These are phyloP conservation scores for Bolboschoenoplectus hybrid DNA, from an alignment of 202 grass and related monocot genomes.

Conservation along the genomic window DNA sequence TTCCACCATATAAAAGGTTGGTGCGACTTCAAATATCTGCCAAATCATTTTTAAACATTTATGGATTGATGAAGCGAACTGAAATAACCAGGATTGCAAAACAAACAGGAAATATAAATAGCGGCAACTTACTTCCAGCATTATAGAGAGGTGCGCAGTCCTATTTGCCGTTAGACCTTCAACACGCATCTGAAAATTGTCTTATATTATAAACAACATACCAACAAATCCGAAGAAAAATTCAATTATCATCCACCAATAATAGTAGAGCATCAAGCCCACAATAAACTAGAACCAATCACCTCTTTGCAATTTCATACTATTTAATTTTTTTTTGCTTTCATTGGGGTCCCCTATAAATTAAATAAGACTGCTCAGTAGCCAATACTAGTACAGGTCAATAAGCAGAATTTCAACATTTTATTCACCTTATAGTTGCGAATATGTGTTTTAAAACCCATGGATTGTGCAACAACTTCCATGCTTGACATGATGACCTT, in stretches of 20 bases:
- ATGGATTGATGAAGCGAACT: slow-evolving; percentile 29
- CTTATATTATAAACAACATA: slow-evolving; percentile 37
- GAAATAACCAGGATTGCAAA: not conserved
- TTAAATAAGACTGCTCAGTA: not conserved
- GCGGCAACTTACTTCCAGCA: slow-evolving; percentile 76
- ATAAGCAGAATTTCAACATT: not conserved
- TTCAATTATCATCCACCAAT: not conserved
- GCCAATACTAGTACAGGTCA: not conserved
- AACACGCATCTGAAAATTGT: slow-evolving; percentile 75
- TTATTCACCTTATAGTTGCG: slow-evolving; percentile 83
- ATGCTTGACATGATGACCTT: slow-evolving; percentile 94
- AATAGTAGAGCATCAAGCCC: not conserved
- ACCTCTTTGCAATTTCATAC: too few species aligned
- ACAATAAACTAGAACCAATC: not conserved
- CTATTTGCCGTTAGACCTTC: slow-evolving; percentile 68
- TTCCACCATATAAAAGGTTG: slow-evolving; percentile 90
- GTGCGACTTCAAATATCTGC: slow-evolving; percentile 93
- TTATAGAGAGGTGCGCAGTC: slow-evolving; percentile 76
- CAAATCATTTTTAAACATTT: slow-evolving; percentile 32
- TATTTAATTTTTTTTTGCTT: not conserved
- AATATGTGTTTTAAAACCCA: slow-evolving; percentile 98
- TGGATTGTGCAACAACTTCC: slow-evolving; percentile 97
- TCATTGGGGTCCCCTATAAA: not conserved
- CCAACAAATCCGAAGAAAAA: not conserved
- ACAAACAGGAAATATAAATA: slow-evolving; percentile 30